These are phyloP conservation scores for Leptoxyphium fumago DNA, from an alignment of 2,329 filamentous ascomycete species.

Conservation along the genomic window DNA sequence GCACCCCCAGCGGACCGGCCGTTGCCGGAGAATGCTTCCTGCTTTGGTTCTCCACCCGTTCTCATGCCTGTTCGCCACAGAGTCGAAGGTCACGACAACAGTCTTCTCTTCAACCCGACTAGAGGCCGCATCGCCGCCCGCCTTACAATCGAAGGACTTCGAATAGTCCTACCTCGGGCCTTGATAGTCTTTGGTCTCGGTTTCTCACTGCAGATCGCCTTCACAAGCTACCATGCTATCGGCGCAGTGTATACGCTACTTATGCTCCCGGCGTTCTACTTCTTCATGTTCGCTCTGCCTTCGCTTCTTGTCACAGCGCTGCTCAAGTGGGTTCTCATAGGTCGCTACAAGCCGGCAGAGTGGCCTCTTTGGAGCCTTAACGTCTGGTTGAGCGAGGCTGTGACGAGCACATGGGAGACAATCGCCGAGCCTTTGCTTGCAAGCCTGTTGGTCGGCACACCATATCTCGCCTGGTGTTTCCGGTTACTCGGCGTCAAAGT, in stretches of 20 bases:
- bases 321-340: slow-evolving; percentile 13
- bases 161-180: slow-evolving; percentile 13
- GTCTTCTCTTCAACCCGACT: slow-evolving; percentile 10
- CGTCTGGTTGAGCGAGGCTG: slow-evolving; percentile 11
- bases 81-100: slow-evolving; percentile 2
- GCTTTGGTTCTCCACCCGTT: no score
- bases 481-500: no score
- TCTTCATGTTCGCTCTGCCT: slow-evolving; percentile 12
- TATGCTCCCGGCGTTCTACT: slow-evolving; percentile 13
- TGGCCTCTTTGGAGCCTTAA: slow-evolving; percentile 14
- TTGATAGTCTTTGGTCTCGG: slow-evolving; percentile 14
- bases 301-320: slow-evolving; percentile 7
- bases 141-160: slow-evolving; percentile 11
- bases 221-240: slow-evolving; percentile 8
- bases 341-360: slow-evolving; percentile 9
- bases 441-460: no score
- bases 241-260: slow-evolving; percentile 12
- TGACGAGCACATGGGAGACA: slow-evolving; percentile 8
- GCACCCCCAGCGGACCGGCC: no score
- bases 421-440: no score
- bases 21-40: no score
- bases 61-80: no score
- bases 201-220: slow-evolving; percentile 9
- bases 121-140: slow-evolving; percentile 9
- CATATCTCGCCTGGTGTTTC: no score